A percentile compares a stretch with the other conserved stretches of the same genome.
Evolutionary conservation across 305 asterid genomes (phyloP).

Genomic region (Striga hermonthica): DNA sequence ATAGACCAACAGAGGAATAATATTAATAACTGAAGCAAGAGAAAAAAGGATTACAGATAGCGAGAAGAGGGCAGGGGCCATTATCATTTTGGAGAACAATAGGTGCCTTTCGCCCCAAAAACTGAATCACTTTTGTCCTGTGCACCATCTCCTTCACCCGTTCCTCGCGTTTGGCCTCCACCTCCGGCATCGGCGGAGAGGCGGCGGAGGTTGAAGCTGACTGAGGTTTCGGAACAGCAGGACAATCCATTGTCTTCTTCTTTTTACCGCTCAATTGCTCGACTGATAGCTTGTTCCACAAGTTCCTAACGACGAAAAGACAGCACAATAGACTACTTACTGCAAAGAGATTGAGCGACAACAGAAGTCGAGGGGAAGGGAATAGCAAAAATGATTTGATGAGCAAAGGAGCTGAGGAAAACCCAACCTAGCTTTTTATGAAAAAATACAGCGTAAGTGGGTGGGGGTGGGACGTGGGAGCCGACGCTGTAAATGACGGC

Average conservation of each 20-base stretch:
- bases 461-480: too few species aligned
- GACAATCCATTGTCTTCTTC: conserved; percentile 34
- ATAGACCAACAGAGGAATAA: conserved; percentile 15
- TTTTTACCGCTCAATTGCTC: conserved; percentile 10
- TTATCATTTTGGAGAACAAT: conserved; percentile 87
- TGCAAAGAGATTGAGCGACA: conserved; percentile 25
- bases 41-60: conserved; percentile 49
- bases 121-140: conserved; percentile 69
- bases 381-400: conserved; percentile 29
- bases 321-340: neutral
- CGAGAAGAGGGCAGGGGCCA: conserved; percentile 98
- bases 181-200: conserved; percentile 28
- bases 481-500: too few species aligned
- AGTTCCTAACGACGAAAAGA: neutral
- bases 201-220: conserved; percentile 35
- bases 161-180: conserved; percentile 34
- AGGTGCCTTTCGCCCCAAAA: conserved; percentile 76
- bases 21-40: conserved; percentile 24
- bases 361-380: conserved; percentile 20
- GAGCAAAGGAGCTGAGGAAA: neutral
- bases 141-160: conserved; percentile 45
- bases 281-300: conserved; percentile 22
- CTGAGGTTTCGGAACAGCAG: conserved; percentile 32
- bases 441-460: too few species aligned
- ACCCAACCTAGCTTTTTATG: too few species aligned